Conservation (phyloP, 345 rosid species). For the Boechera stricta region DNA sequence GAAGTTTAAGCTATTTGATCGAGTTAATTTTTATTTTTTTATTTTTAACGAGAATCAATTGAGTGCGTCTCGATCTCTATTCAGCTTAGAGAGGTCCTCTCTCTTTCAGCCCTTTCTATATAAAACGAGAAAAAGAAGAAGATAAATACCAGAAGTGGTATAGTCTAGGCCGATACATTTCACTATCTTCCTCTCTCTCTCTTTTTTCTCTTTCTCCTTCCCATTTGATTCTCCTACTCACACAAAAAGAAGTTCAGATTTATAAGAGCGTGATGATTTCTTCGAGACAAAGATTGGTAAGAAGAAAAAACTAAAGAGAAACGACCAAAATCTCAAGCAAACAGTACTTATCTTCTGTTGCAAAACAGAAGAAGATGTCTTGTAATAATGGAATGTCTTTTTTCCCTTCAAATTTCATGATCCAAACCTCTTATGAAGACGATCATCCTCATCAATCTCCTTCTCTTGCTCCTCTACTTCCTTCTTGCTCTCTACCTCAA, state of each 20-base stretch:
- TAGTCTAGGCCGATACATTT: constrained; percentile 46
- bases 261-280: constrained; percentile 5
- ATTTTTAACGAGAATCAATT: constrained; percentile 20
- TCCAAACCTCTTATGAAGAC: constrained; percentile 73
- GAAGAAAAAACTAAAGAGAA: constrained; percentile 40
- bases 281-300: constrained; percentile 18
- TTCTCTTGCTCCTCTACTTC: constrained; percentile 57
- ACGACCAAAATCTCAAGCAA: constrained; percentile 35
- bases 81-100: constrained; percentile 26
- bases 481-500: constrained; percentile 73
- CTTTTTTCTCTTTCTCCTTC: constrained; percentile 1
- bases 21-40: not conserved
- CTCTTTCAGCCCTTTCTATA: constrained; percentile 38
- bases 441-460: constrained; percentile 63
- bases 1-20: constrained; percentile 28
- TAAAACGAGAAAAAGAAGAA: constrained; percentile 25
- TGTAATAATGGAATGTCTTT: constrained; percentile 93
- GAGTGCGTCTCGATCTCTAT: constrained; percentile 4
- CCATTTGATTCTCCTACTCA: constrained; percentile 34
- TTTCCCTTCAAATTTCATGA: constrained; percentile 85
- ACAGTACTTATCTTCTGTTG: constrained; percentile 27
- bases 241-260: constrained; percentile 20
- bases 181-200: constrained; percentile 32
- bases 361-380: constrained; percentile 55
- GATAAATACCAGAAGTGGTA: constrained; percentile 45